Evolutionary conservation across 495 filamentous ascomycete species (phyloP), one percentile per base, ranked within the genome.

Genomic region (Penicillium robsamsonii): DNA sequence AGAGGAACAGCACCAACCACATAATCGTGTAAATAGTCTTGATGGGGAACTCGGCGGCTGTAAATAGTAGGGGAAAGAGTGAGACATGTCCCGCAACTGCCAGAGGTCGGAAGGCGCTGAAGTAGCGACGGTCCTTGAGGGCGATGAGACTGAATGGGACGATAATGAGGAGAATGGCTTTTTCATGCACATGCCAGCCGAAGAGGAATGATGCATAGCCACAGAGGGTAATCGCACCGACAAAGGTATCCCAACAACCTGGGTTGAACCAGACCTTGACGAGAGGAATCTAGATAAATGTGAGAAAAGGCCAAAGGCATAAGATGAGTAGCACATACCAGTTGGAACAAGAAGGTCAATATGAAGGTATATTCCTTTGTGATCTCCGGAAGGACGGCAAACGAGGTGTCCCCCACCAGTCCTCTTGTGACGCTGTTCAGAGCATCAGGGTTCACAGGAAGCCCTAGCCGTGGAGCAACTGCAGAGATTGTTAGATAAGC

Each of bases 171-270:
- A 98, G 84, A 30, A 98, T 89, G 7, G 94, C 94, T 66, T 98
- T 98, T 64, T 98, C 94, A 63, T 98, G 94, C 18, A 98, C 94
- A 65, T 98, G 94, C 94, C 94, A 98, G 48, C 94, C 93, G 56
- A 97, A 97, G 20, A 98, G 81, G 75, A 98, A 98, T 0, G 94
- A 96, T 0, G 92, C 90, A 62, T 96, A 98, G 49, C 89, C 94
- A 63, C 93, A 97, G n/a, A 97, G 85, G 2, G 92, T 97, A 15
- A 97, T 78, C 5, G 90, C 89, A 9, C 90, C 91, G 48, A 97
- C 76, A 69, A 98, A 97, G 27, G 79, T 88, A 27, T 95, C 87
- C 85, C 88, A 95, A n/a, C 88, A 95, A 15, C 84, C 89, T 7
- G 93, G 92, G 42, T 79, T 78, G 15, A 84, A 53, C 77, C 94